Percentiles rank a stretch among this genome's conserved stretches.
Conservation (phyloP, 2,329 filamentous ascomycete genomes). For the Elsinoe necatrix region DNA sequence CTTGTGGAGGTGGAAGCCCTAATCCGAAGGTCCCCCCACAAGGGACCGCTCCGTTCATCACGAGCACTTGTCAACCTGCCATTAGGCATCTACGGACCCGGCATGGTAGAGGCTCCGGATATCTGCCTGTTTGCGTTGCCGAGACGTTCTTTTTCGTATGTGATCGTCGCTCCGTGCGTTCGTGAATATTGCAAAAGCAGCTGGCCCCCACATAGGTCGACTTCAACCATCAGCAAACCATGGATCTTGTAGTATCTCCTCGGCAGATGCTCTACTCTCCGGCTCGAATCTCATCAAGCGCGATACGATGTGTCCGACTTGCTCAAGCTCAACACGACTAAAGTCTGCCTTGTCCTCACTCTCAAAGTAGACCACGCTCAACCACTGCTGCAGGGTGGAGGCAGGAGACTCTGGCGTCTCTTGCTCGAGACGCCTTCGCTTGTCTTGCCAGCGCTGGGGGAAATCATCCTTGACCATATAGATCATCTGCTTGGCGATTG, state of each 20-base stretch:
- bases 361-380: slow-evolving; percentile 34
- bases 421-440: slow-evolving; percentile 10
- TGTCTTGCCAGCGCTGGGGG: slow-evolving; percentile 29
- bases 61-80: background rate
- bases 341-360: slow-evolving; percentile 18
- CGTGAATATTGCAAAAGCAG: background rate
- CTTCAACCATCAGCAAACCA: slow-evolving; percentile 8
- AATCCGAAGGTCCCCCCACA: background rate
- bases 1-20: background rate
- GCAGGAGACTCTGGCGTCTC: slow-evolving; percentile 12
- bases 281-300: slow-evolving; percentile 9
- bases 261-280: background rate
- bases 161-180: too few relatives aligned
- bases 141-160: too few relatives aligned
- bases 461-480: slow-evolving; percentile 27
- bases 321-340: background rate
- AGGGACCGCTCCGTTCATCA: background rate
- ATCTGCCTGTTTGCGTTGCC: background rate
- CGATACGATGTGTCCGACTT: background rate
- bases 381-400: slow-evolving; percentile 30
- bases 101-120: background rate
- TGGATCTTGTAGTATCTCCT: slow-evolving; percentile 5
- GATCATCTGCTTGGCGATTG: slow-evolving; percentile 32
- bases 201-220: too few relatives aligned
- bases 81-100: background rate